A percentile compares a stretch with the other conserved stretches of the same genome.
phyloP scores from a whole-genome alignment of 768 basidiomycete genomes.

The Tricholoma hemisulphureum region DNA sequence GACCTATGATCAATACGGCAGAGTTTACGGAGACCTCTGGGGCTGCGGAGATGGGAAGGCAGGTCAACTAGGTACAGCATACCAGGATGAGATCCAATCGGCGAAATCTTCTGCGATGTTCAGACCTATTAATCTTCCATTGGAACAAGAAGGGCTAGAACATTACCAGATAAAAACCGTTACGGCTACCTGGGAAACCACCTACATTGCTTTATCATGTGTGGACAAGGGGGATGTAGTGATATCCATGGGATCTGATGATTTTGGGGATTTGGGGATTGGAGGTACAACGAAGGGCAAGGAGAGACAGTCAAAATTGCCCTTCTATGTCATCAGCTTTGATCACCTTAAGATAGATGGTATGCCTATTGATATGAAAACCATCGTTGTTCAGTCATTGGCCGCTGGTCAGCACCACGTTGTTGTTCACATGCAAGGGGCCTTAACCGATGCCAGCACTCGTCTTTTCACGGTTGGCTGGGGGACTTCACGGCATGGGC shows the following conservation, averaged over 20 bases:
- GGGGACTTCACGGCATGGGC: constrained; percentile 84
- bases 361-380: constrained; percentile 18
- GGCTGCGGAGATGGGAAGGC: constrained; percentile 68
- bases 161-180: constrained; percentile 49
- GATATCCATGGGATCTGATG: constrained; percentile 81
- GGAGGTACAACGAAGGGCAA: constrained; percentile 29
- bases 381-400: constrained; percentile 41
- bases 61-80: constrained; percentile 68
- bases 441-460: constrained; percentile 18
- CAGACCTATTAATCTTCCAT: constrained; percentile 42
- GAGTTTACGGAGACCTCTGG: constrained; percentile 49
- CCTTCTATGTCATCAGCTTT: constrained; percentile 45
- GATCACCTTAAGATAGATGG: constrained; percentile 34
- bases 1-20: constrained; percentile 16
- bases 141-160: constrained; percentile 32
- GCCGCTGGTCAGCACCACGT: constrained; percentile 74
- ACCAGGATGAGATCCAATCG: constrained; percentile 17
- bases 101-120: constrained; percentile 39
- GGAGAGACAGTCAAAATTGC: constrained; percentile 11
- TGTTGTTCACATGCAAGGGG: constrained; percentile 42
- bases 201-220: constrained; percentile 61
- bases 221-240: constrained; percentile 47
- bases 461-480: constrained; percentile 59
- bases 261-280: constrained; percentile 78
- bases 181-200: constrained; percentile 82